Conservation (phyloP, 805 yeast species). For the Lachancea mirantina region DNA sequence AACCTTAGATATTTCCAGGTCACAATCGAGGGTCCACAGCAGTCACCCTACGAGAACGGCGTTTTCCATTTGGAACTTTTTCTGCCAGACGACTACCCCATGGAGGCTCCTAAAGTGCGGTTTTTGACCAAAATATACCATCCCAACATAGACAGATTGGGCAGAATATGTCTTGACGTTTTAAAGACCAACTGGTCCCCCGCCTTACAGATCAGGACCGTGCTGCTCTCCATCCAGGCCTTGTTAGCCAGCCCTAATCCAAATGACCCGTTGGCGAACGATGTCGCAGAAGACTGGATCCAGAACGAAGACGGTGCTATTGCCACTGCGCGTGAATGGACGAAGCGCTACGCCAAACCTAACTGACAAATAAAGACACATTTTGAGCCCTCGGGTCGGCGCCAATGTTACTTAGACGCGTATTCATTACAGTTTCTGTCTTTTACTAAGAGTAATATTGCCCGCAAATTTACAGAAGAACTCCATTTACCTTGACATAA, state of each 20-base stretch:
- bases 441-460: too few species aligned
- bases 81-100: constrained; percentile 94
- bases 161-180: constrained; percentile 92
- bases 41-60: constrained; percentile 88
- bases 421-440: too few species aligned
- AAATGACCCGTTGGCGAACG: constrained; percentile 96
- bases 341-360: constrained; percentile 30
- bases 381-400: neutral
- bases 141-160: constrained; percentile 92
- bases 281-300: constrained; percentile 96
- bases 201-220: constrained; percentile 91
- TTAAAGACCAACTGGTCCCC: constrained; percentile 96
- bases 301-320: constrained; percentile 76
- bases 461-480: too few species aligned
- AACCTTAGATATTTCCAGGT: constrained; percentile 91
- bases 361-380: neutral
- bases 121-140: constrained; percentile 92
- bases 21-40: constrained; percentile 81
- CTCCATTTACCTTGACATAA: too few species aligned
- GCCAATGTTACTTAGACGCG: too few species aligned
- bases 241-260: constrained; percentile 94
- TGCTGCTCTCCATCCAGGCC: constrained; percentile 86
- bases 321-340: constrained; percentile 57
- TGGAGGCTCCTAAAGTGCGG: constrained; percentile 96
- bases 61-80: constrained; percentile 75